Percentiles rank a stretch among this genome's conserved stretches.
Evolutionary conservation across 176 grass and related monocot species (phyloP).

Genomic region (Chloris gayana): DNA sequence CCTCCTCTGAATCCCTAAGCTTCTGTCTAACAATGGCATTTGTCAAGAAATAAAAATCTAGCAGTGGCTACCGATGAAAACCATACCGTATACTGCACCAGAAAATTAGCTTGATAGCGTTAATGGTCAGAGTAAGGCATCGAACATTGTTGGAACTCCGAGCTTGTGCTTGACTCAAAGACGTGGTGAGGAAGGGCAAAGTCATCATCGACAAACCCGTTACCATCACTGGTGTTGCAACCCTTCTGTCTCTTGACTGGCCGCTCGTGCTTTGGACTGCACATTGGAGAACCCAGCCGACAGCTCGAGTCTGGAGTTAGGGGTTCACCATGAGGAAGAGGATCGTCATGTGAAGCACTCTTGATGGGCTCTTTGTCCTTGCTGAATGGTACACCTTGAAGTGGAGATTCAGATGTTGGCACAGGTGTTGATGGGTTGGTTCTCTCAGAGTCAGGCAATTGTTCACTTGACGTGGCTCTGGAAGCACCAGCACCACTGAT

Average conservation of each 20-base stretch:
- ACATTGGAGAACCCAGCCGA: constrained; percentile 34
- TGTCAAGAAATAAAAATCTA: constrained; percentile 29
- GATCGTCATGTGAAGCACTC: constrained; percentile 50
- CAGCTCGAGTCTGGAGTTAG: constrained; percentile 67
- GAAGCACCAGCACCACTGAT: constrained; percentile 1
- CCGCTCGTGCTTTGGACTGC: constrained; percentile 52
- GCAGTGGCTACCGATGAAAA: not conserved
- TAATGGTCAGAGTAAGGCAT: constrained; percentile 36
- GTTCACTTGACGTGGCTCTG: constrained; percentile 24
- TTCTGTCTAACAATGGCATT: constrained; percentile 37
- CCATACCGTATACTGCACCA: constrained; percentile 22
- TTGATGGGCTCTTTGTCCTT: constrained; percentile 28
- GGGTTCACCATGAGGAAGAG: constrained; percentile 50
- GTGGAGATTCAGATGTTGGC: constrained; percentile 57
- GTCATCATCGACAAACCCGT: constrained; percentile 17
- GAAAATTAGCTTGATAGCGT: constrained; percentile 9
- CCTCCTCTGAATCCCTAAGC: constrained; percentile 16
- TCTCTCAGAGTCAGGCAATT: constrained; percentile 14
- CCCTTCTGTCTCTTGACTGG: constrained; percentile 37
- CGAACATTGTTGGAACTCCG: constrained; percentile 54
- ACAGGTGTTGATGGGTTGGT: constrained; percentile 51
- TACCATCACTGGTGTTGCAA: not conserved
- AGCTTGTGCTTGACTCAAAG: constrained; percentile 67
- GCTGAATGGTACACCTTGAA: constrained; percentile 32
- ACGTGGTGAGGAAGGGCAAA: constrained; percentile 56